Conservation (phyloP, 208 protist genomes). For the Leishmania braziliensis region DNA sequence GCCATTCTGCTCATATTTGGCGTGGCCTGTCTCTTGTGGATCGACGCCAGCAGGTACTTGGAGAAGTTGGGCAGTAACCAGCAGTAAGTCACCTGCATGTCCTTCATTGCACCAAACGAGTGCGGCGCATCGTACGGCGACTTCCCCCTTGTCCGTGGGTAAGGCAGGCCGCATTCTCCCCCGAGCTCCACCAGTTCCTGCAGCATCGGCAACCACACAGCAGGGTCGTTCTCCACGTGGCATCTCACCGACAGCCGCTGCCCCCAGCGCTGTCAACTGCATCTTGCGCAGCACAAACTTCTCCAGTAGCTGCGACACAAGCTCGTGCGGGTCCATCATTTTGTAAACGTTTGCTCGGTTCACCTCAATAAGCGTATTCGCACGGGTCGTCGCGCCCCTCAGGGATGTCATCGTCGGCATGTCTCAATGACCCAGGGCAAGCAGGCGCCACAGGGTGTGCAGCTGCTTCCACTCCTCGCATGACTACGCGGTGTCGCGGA, state of each 20-base stretch:
- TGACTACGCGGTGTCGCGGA: not conserved
- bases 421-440: not conserved
- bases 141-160: not conserved
- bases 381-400: not conserved
- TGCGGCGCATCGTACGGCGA: conserved; percentile 38
- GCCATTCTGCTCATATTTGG: conserved; percentile 32
- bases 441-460: not conserved
- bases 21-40: conserved; percentile 49
- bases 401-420: not conserved
- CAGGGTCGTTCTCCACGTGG: not conserved
- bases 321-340: not conserved
- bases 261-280: not conserved
- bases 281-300: not conserved
- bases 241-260: not conserved
- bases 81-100: conserved; percentile 80
- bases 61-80: conserved; percentile 53
- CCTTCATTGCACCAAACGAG: conserved; percentile 78
- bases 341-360: not conserved
- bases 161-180: too few species aligned
- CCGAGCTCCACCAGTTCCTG: not conserved
- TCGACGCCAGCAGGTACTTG: conserved; percentile 37
- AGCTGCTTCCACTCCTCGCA: not conserved
- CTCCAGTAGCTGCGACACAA: conserved; percentile 6
- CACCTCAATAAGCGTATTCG: not conserved
- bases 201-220: conserved; percentile 11